phyloP scores from a whole-genome alignment of 1,284 basidiomycete species.

The Cutaneotrichosporon sp. region DNA sequence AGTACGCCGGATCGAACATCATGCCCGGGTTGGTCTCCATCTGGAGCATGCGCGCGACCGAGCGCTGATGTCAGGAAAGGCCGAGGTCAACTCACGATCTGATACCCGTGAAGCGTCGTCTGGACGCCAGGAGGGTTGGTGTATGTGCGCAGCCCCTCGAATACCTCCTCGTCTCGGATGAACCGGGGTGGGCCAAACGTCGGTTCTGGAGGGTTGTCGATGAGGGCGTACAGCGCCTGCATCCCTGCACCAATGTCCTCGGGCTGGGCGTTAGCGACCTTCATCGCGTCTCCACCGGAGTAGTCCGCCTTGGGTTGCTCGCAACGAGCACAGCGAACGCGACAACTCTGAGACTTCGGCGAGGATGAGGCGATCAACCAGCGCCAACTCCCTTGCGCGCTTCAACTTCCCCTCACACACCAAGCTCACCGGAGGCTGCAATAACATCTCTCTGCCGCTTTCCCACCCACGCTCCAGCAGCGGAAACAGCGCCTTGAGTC shows the following conservation, averaged over 20 bases:
- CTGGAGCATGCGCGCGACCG: conserved; percentile 39
- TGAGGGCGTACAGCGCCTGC: conserved; percentile 35
- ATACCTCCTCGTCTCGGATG: conserved; percentile 31
- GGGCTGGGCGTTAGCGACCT: conserved; percentile 7
- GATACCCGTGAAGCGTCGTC: conserved; percentile 42
- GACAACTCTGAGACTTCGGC: no score
- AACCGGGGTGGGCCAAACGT: conserved; percentile 17
- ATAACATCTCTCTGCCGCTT: background rate
- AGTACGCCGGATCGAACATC: conserved; percentile 40
- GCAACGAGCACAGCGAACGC: no score
- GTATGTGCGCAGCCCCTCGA: conserved; percentile 24
- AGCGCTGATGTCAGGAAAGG: conserved; percentile 40
- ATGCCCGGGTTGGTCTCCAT: conserved; percentile 42
- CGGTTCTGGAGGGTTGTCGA: conserved; percentile 36
- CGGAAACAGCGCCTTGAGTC: background rate
- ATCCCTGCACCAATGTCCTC: conserved; percentile 23
- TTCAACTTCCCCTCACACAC: no score
- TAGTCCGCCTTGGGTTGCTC: no score
- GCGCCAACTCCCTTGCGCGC: no score
- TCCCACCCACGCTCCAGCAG: background rate
- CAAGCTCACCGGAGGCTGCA: background rate
- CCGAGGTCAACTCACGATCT: conserved; percentile 37
- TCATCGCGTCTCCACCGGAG: no score
- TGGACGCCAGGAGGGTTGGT: conserved; percentile 38
- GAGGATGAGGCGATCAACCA: no score